These are phyloP conservation scores for Maudiozyma bulderi DNA, from an alignment of 805 yeast species.

Conservation along the genomic window DNA sequence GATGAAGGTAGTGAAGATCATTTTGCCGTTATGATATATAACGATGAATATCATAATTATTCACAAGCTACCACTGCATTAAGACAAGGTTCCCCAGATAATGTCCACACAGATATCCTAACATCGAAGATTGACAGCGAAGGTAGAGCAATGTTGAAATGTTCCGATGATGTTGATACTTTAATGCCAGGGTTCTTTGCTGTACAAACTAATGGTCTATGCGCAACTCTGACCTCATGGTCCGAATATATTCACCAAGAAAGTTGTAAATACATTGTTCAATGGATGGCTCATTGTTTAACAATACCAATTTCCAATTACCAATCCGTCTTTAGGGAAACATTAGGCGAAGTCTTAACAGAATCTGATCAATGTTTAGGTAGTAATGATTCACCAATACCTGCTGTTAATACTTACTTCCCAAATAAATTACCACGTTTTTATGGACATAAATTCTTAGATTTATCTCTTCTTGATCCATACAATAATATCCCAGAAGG, in stretches of 20 bases:
- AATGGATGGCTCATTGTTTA: slow-evolving; percentile 41
- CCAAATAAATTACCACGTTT: slow-evolving; percentile 9
- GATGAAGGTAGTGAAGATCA: slow-evolving; percentile 16
- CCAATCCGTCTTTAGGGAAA: slow-evolving; percentile 32
- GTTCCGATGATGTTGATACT: slow-evolving; percentile 23
- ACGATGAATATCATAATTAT: slow-evolving; percentile 64
- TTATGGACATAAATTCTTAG: slow-evolving; percentile 18
- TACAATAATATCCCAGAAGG: slow-evolving; percentile 28
- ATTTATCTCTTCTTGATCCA: slow-evolving; percentile 29
- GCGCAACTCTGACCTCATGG: slow-evolving; percentile 44
- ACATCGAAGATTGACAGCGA: slow-evolving; percentile 38
- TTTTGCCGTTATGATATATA: slow-evolving; percentile 57
- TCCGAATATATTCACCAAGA: slow-evolving; percentile 44
- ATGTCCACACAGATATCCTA: slow-evolving; percentile 25
- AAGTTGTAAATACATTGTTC: slow-evolving; percentile 36
- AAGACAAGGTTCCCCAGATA: slow-evolving; percentile 30
- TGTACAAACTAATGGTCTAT: slow-evolving; percentile 41
- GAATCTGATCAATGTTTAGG: slow-evolving; percentile 12
- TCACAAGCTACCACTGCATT: slow-evolving; percentile 45
- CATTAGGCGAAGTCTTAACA: slow-evolving; percentile 38
- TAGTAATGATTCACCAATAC: slow-evolving; percentile 18
- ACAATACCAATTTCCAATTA: slow-evolving; percentile 31
- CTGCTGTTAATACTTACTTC: slow-evolving; percentile 18
- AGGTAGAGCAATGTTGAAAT: slow-evolving; percentile 43
- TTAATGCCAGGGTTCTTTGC: slow-evolving; percentile 29